Percentiles rank a stretch among this genome's conserved stretches.
phyloP scores from a whole-genome alignment of 352 stramenopile species.

The Pythium pyrilobum region DNA sequence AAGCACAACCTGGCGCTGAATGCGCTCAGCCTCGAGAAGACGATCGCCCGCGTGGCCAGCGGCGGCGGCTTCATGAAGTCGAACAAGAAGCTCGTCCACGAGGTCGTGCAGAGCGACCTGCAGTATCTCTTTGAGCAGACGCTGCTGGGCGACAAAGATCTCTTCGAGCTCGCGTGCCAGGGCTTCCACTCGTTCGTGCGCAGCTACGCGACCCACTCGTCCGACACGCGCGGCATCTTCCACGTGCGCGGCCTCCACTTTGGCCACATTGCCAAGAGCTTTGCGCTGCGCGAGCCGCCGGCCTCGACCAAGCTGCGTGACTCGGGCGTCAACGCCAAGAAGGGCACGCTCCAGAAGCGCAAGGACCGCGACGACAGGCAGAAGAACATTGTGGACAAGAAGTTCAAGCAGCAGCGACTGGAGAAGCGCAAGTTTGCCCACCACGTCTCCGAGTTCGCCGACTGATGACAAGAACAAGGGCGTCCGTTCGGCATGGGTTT shows the following conservation, averaged over 20 bases:
- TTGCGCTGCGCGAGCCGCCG: conserved; percentile 82
- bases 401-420: conserved; percentile 52
- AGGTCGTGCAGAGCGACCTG: conserved; percentile 74
- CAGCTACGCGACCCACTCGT: conserved; percentile 91
- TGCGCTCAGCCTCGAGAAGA: conserved; percentile 84
- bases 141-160: conserved; percentile 70
- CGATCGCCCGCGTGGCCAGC: conserved; percentile 54
- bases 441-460: conserved; percentile 75
- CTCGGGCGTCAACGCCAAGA: conserved; percentile 67
- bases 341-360: conserved; percentile 77
- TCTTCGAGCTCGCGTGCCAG: conserved; percentile 83
- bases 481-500: background rate
- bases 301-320: conserved; percentile 77
- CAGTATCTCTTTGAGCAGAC: conserved; percentile 84
- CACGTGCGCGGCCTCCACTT: conserved; percentile 92
- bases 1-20: conserved; percentile 78
- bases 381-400: conserved; percentile 40
- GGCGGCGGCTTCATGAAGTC: conserved; percentile 55
- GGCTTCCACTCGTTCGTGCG: conserved; percentile 92
- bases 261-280: conserved; percentile 92
- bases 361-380: conserved; percentile 77
- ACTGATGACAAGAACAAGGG: conserved; percentile 21
- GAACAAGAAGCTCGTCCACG: conserved; percentile 76
- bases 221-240: conserved; percentile 90
- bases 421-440: conserved; percentile 64